A percentile compares a stretch with the other conserved stretches of the same genome.
Conservation (phyloP, 2,329 filamentous ascomycete species). For the Dactylonectria macrodidyma region DNA sequence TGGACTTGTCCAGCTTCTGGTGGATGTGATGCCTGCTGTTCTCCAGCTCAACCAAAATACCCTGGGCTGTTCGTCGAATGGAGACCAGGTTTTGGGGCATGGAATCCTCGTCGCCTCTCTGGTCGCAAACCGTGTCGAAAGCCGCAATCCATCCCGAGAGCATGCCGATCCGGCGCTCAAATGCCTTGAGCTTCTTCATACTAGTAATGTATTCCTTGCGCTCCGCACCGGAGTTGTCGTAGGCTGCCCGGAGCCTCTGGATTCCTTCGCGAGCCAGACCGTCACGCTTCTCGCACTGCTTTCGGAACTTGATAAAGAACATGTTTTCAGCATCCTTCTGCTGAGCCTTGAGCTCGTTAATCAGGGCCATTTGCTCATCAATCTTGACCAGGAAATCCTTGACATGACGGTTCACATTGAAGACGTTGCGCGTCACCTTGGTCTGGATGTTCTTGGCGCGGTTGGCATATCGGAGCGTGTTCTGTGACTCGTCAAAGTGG, state of each 20-base stretch:
- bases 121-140: slow-evolving; percentile 87
- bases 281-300: slow-evolving; percentile 89
- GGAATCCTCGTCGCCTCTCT: slow-evolving; percentile 64
- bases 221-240: slow-evolving; percentile 84
- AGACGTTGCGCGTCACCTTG: slow-evolving; percentile 98
- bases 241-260: slow-evolving; percentile 84
- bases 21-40: slow-evolving; percentile 92
- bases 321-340: slow-evolving; percentile 89
- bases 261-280: slow-evolving; percentile 83
- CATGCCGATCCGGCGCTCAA: slow-evolving; percentile 87
- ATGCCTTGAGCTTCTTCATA: slow-evolving; percentile 86
- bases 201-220: slow-evolving; percentile 83
- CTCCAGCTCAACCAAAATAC: slow-evolving; percentile 91
- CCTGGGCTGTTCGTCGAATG: slow-evolving; percentile 90
- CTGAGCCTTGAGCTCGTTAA: slow-evolving; percentile 94
- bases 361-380: slow-evolving; percentile 96
- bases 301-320: slow-evolving; percentile 91
- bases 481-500: slow-evolving; percentile 98
- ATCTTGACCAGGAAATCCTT: slow-evolving; percentile 99
- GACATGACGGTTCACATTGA: slow-evolving; percentile 98
- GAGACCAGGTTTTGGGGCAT: slow-evolving; percentile 79
- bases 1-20: slow-evolving; percentile 82
- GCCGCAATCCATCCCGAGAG: slow-evolving; percentile 94
- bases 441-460: slow-evolving; percentile 99
- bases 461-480: slow-evolving; percentile 97